These are phyloP conservation scores for Neonectria neomacrospora DNA, from an alignment of 2,329 filamentous ascomycete genomes.

Conservation along the genomic window DNA sequence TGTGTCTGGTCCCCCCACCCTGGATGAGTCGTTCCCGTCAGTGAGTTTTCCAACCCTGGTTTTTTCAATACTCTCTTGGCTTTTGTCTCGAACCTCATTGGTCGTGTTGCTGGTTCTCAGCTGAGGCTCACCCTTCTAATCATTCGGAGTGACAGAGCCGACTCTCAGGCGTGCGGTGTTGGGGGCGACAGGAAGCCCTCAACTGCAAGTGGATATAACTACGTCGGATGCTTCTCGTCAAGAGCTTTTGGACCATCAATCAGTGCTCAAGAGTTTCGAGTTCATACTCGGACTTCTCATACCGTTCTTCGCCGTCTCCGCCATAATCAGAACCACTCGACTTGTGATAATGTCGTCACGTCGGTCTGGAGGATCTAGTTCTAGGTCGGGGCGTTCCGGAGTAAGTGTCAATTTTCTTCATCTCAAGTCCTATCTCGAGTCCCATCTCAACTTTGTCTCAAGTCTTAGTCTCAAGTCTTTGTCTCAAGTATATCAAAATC, in stretches of 20 bases:
- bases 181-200: conserved; percentile 20
- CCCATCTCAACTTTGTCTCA: too few relatives aligned
- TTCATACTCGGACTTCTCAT: background rate
- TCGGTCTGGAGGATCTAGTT: conserved; percentile 13
- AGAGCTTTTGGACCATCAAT: background rate
- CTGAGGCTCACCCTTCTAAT: conserved; percentile 15
- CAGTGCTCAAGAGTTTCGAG: background rate
- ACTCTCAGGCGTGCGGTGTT: conserved; percentile 7
- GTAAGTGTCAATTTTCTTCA: conserved; percentile 5
- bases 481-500: background rate
- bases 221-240: background rate
- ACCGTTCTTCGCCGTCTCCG: background rate
- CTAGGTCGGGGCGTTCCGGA: conserved; percentile 13
- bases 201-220: conserved; percentile 3
- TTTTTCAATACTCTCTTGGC: background rate
- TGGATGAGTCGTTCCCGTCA: background rate
- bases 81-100: conserved; percentile 3
- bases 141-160: conserved; percentile 14
- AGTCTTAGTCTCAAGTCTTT: too few relatives aligned
- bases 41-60: background rate
- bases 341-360: conserved; percentile 23
- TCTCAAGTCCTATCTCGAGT: too few relatives aligned
- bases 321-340: background rate
- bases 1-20: too few relatives aligned
- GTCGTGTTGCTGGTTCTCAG: background rate